Conservation (phyloP, 305 asterid species). For the Fraxinus paxiana region DNA sequence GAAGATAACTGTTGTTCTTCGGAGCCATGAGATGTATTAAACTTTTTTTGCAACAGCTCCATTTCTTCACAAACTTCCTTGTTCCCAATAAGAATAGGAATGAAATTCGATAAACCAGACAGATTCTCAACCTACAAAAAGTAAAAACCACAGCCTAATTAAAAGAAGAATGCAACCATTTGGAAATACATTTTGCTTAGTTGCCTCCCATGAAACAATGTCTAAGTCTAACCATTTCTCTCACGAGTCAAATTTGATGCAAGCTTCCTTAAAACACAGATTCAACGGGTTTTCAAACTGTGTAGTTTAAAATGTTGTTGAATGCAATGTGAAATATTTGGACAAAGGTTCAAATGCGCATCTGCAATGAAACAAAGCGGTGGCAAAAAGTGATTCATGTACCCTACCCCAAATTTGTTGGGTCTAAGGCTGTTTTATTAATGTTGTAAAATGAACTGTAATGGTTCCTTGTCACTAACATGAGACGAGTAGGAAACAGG, state of each 20-base stretch:
- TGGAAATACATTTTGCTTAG: background rate
- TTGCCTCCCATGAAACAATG: background rate
- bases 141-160: background rate
- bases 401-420: background rate
- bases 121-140: conserved; percentile 79
- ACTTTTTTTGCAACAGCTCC: conserved; percentile 51
- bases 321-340: background rate
- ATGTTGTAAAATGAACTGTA: background rate
- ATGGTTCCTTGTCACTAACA: background rate
- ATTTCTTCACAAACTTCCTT: conserved; percentile 74
- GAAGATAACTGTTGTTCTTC: conserved; percentile 27
- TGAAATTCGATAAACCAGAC: conserved; percentile 85
- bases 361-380: background rate
- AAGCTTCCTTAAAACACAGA: background rate
- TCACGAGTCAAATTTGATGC: background rate
- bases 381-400: background rate
- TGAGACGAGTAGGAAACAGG: background rate
- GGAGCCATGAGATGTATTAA: conserved; percentile 29
- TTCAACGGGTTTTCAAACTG: background rate
- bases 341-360: background rate
- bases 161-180: conserved; percentile 2
- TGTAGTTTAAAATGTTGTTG: background rate
- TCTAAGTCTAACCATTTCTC: background rate
- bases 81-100: conserved; percentile 74
- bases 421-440: background rate